Evolutionary conservation across 2,329 filamentous ascomycete species (phyloP).

Genomic region (Diplodia intermedia): DNA sequence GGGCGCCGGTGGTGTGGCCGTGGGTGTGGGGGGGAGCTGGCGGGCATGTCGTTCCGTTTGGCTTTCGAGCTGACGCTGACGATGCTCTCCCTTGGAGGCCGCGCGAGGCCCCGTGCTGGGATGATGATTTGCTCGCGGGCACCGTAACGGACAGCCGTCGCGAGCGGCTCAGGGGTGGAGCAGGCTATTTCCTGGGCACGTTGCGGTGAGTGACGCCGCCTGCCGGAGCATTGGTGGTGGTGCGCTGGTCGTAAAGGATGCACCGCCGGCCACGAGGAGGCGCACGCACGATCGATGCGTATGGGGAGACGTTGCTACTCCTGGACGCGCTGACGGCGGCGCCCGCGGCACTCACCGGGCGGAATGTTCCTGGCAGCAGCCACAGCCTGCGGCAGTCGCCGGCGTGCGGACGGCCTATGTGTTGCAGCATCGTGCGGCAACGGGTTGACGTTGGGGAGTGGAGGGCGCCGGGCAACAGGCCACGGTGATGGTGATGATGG

Average conservation of each 20-base stretch:
- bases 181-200: background rate
- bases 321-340: slow-evolving; percentile 15
- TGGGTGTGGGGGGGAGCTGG: slow-evolving; percentile 2
- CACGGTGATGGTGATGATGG: too few relatives aligned
- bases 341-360: slow-evolving; percentile 23
- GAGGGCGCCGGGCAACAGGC: too few relatives aligned
- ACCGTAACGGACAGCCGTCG: background rate
- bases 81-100: slow-evolving; percentile 6
- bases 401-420: background rate
- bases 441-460: background rate
- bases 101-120: slow-evolving; percentile 11
- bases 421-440: background rate
- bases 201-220: slow-evolving; percentile 22
- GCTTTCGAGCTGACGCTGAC: slow-evolving; percentile 13
- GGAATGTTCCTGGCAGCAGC: slow-evolving; percentile 15
- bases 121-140: slow-evolving; percentile 1
- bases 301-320: slow-evolving; percentile 7
- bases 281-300: slow-evolving; percentile 21
- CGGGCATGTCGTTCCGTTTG: slow-evolving; percentile 24
- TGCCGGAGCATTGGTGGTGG: slow-evolving; percentile 5
- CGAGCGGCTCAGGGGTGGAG: slow-evolving; percentile 26
- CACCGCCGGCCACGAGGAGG: slow-evolving; percentile 20
- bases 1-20: slow-evolving; percentile 21
- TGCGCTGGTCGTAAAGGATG: slow-evolving; percentile 3
- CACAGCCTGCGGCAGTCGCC: slow-evolving; percentile 9